A percentile compares a stretch with the other conserved stretches of the same genome.
phyloP scores from a whole-genome alignment of 1,284 basidiomycete species.

The Vanrija humicola region DNA sequence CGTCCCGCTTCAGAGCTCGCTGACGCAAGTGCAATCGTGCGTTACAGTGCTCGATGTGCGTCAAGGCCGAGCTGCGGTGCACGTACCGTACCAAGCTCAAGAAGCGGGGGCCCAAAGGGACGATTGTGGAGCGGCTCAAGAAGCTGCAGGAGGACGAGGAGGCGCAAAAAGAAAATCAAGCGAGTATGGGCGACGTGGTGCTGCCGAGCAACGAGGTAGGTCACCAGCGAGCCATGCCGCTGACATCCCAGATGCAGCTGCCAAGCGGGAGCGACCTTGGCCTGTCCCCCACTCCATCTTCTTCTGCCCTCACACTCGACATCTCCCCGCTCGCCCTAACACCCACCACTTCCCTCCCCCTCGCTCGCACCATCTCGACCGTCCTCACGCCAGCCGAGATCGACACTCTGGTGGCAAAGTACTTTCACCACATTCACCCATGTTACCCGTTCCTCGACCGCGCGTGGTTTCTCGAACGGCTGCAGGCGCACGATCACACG shows the following conservation, averaged over 20 bases:
- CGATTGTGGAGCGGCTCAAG: constrained; percentile 1
- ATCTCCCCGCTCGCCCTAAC: too few relatives aligned
- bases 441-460: constrained; percentile 4
- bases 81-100: constrained; percentile 2
- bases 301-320: too few relatives aligned
- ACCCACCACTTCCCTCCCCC: too few relatives aligned
- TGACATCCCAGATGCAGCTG: too few relatives aligned
- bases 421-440: constrained; percentile 5
- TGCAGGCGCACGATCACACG: not conserved
- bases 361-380: not conserved
- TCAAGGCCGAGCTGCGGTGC: constrained; percentile 3
- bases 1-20: not conserved
- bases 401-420: not conserved
- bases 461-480: not conserved
- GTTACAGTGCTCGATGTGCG: not conserved
- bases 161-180: too few relatives aligned
- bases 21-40: not conserved
- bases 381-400: not conserved
- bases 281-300: not conserved
- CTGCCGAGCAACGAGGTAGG: too few relatives aligned
- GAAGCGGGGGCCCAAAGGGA: constrained; percentile 6
- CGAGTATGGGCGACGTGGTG: too few relatives aligned
- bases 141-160: not conserved
- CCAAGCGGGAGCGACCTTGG: too few relatives aligned
- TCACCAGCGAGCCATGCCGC: too few relatives aligned